These are phyloP conservation scores for Cicer arietinum DNA, from an alignment of 306 rosid species.

Conservation along the genomic window DNA sequence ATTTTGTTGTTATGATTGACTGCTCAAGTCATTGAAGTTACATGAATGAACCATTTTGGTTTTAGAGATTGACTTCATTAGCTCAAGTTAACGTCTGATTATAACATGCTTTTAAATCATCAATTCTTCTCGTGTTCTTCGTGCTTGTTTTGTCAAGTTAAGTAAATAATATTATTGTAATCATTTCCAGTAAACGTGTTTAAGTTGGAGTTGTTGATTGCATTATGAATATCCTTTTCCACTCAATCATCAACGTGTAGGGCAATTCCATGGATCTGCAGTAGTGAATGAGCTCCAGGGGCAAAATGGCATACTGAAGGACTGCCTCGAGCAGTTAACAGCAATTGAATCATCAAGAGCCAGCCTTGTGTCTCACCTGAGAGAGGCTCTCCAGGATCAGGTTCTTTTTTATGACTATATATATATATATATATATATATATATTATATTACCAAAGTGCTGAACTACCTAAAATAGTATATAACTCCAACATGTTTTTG, in stretches of 20 bases:
- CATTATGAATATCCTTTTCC: slow-evolving; percentile 33
- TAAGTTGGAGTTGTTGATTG: slow-evolving; percentile 34
- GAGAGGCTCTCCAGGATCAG: slow-evolving; percentile 95
- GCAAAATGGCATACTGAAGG: slow-evolving; percentile 68
- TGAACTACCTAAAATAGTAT: slow-evolving; percentile 19
- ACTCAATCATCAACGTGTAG: slow-evolving; percentile 46
- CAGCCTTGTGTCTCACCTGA: slow-evolving; percentile 80
- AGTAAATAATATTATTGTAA: not conserved
- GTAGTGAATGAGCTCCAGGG: slow-evolving; percentile 79
- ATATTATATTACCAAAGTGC: not conserved
- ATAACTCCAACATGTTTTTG: slow-evolving; percentile 47
- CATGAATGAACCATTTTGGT: not conserved
- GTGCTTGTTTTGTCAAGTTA: slow-evolving; percentile 9
- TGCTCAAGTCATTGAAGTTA: slow-evolving; percentile 7
- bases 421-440: not conserved
- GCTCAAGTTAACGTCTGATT: slow-evolving; percentile 8
- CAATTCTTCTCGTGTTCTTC: slow-evolving; percentile 29
- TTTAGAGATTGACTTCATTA: slow-evolving; percentile 29
- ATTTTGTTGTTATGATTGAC: slow-evolving; percentile 16
- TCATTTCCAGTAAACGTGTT: slow-evolving; percentile 21
- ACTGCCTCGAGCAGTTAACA: slow-evolving; percentile 80
- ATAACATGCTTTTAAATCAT: slow-evolving; percentile 17
- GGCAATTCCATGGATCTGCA: slow-evolving; percentile 70
- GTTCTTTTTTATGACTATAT: slow-evolving; percentile 48
- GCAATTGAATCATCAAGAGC: slow-evolving; percentile 80